phyloP scores from a whole-genome alignment of 164 flowering plant species.

The Protea cynaroides region DNA sequence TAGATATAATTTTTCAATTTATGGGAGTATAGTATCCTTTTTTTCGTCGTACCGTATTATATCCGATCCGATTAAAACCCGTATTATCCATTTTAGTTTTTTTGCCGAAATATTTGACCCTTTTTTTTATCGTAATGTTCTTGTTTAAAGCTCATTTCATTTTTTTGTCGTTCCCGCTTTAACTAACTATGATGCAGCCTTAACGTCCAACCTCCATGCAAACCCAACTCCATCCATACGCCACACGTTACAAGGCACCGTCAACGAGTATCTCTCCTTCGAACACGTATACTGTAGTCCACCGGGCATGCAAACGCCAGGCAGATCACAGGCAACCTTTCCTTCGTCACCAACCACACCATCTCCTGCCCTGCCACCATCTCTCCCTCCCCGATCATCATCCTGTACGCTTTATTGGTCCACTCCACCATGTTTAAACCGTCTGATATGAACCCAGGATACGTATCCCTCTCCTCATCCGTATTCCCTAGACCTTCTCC shows the following conservation, averaged over 20 bases:
- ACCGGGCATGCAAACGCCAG: slow-evolving; percentile 64
- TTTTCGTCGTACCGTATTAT: no score
- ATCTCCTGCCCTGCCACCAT: slow-evolving; percentile 22
- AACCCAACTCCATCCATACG: slow-evolving; percentile 60
- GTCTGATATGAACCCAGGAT: slow-evolving; percentile 80
- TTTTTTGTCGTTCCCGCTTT: no score
- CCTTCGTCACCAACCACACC: slow-evolving; percentile 45
- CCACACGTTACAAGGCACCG: slow-evolving; percentile 85
- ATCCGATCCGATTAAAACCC: no score
- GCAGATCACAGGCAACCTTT: slow-evolving; percentile 17
- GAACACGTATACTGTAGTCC: slow-evolving; percentile 45
- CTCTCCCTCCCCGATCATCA: slow-evolving; percentile 32
- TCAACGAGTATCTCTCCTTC: slow-evolving; percentile 32
- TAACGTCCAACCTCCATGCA: slow-evolving; percentile 85
- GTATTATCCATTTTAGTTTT: no score
- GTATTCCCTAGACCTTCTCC: slow-evolving; percentile 31
- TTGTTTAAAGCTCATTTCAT: not conserved
- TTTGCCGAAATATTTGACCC: no score
- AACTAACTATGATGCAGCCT: slow-evolving; percentile 78
- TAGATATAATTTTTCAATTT: no score
- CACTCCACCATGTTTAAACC: slow-evolving; percentile 49
- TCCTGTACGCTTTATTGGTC: slow-evolving; percentile 56
- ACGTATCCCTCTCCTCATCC: slow-evolving; percentile 64
- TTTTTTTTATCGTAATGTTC: slow-evolving; percentile 17
- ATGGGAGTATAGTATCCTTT: no score